A percentile compares a stretch with the other conserved stretches of the same genome.
Evolutionary conservation across 108 stramenopile species (phyloP).

Genomic region (Skeletonema tropicum): DNA sequence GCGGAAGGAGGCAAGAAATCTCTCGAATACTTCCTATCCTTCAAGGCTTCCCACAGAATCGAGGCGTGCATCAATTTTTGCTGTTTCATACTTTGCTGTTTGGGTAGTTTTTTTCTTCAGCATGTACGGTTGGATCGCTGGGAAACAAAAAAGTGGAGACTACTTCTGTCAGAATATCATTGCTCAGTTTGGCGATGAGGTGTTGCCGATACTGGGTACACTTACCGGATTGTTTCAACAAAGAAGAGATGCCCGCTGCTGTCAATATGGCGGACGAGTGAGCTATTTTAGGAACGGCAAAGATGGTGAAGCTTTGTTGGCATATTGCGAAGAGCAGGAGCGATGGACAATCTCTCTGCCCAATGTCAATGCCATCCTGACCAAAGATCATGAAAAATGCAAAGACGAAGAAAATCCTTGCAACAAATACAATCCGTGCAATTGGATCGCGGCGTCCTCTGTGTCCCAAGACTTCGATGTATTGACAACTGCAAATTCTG

Average conservation of each 20-base stretch:
- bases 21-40: neutral
- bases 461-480: neutral
- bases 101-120: constrained; percentile 12
- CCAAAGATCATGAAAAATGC: no score
- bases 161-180: constrained; percentile 19
- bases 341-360: neutral
- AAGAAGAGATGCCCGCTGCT: neutral
- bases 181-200: constrained; percentile 41
- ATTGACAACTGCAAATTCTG: neutral
- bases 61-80: neutral
- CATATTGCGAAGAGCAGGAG: neutral
- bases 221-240: constrained; percentile 8
- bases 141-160: constrained; percentile 18
- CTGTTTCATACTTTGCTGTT: neutral
- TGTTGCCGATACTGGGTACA: constrained; percentile 23
- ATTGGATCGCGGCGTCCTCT: neutral
- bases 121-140: constrained; percentile 1
- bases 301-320: neutral
- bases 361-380: no score
- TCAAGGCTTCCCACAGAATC: neutral
- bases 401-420: neutral
- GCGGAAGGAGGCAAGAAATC: constrained; percentile 9
- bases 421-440: neutral
- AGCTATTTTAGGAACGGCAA: neutral
- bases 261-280: neutral